These are phyloP conservation scores for Fusarium robinianum DNA, from an alignment of 2,329 filamentous ascomycete species.

Conservation along the genomic window DNA sequence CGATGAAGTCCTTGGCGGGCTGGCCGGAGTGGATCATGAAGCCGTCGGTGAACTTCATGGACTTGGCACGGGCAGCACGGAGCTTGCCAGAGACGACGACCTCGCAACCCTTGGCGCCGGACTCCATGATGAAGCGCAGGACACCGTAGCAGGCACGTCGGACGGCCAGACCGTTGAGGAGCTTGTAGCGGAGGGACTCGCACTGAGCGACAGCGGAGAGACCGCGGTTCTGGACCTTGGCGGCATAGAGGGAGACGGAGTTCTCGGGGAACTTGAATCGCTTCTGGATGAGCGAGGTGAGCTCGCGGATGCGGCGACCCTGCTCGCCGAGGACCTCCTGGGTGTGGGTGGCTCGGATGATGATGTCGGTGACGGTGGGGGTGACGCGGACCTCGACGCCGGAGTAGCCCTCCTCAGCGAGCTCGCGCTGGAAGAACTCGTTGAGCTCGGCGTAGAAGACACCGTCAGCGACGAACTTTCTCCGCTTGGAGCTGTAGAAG, in stretches of 20 bases:
- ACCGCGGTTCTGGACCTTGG: constrained; percentile 99
- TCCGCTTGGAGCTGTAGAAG: constrained; percentile 76
- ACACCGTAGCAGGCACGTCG: constrained; percentile 99
- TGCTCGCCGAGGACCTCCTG: constrained; percentile 99
- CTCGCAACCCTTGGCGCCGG: constrained; percentile 98
- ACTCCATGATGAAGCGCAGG: constrained; percentile 99
- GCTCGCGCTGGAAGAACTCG: constrained; percentile 99
- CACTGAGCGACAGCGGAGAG: constrained; percentile 99
- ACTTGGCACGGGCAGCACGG: constrained; percentile 98
- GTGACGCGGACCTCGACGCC: constrained; percentile 99
- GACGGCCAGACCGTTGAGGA: constrained; percentile 98
- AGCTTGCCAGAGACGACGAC: constrained; percentile 99
- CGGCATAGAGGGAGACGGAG: constrained; percentile 99
- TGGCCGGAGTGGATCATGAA: constrained; percentile 99
- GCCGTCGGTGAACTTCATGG: constrained; percentile 99
- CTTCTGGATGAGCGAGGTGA: constrained; percentile 99
- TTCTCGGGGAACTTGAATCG: constrained; percentile 99
- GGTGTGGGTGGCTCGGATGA: constrained; percentile 99
- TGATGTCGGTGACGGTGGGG: constrained; percentile 99
- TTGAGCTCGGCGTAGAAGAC: constrained; percentile 99
- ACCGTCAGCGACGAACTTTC: constrained; percentile 96
- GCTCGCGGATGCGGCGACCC: constrained; percentile 99
- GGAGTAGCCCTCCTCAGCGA: constrained; percentile 99
- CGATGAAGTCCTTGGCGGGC: constrained; percentile 99
- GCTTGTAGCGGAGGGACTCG: constrained; percentile 99